Conservation (phyloP, 2,329 filamentous ascomycete genomes). For the Penicillium hesseltinei region DNA sequence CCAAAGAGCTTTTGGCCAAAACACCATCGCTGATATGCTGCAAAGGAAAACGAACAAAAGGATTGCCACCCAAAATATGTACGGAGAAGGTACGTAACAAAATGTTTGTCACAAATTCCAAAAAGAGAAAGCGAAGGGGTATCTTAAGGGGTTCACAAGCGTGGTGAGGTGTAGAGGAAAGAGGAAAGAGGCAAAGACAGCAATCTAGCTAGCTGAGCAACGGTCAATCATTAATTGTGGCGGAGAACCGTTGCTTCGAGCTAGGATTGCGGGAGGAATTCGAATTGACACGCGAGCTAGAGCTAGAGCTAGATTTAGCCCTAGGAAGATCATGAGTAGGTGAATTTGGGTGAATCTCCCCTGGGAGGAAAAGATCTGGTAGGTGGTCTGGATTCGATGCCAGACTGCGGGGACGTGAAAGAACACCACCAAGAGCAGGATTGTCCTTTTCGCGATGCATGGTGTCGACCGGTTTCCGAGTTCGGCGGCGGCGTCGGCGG, state of each 20-base stretch:
- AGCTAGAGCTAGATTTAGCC: slow-evolving; percentile 4
- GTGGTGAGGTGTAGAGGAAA: background rate
- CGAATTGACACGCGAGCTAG: background rate
- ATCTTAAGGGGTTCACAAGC: background rate
- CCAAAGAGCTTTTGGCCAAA: background rate
- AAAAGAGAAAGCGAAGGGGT: slow-evolving; percentile 3
- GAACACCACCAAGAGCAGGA: slow-evolving; percentile 29
- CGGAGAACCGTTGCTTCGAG: background rate
- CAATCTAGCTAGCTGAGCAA: background rate
- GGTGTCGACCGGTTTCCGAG: slow-evolving; percentile 6
- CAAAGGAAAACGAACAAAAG: background rate
- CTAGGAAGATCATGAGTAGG: background rate
- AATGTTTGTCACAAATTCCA: background rate
- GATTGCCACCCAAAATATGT: background rate
- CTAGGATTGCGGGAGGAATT: background rate
- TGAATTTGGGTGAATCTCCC: slow-evolving; percentile 13
- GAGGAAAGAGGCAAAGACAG: background rate
- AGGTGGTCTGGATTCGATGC: slow-evolving; percentile 23
- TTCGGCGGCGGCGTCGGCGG: slow-evolving; percentile 28
- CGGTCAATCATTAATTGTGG: background rate
- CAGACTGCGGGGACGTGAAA: slow-evolving; percentile 31
- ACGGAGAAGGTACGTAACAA: background rate
- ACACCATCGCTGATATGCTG: slow-evolving; percentile 13
- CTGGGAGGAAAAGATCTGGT: slow-evolving; percentile 19
- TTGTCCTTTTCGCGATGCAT: slow-evolving; percentile 32